Evolutionary conservation across 2,329 filamentous ascomycete genomes (phyloP).

Genomic region (Verticillium isaacii): DNA sequence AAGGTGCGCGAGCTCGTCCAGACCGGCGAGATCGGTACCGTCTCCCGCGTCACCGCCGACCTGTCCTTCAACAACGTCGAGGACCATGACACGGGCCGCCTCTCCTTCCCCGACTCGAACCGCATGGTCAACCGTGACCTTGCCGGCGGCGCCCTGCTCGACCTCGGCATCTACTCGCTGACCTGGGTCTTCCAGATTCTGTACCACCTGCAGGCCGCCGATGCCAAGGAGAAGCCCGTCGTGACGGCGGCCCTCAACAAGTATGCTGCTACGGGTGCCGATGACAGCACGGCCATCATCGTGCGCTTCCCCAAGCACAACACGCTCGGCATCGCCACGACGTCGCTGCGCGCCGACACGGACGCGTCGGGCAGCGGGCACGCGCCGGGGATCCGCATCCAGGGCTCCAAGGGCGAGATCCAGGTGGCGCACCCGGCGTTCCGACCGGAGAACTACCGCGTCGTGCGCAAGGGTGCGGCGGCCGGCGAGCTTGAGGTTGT

Average conservation of each 20-base stretch:
- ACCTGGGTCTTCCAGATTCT: constrained; percentile 90
- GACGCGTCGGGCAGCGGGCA: constrained; percentile 51
- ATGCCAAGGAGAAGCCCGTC: constrained; percentile 60
- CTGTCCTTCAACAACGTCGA: constrained; percentile 59
- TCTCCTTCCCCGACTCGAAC: constrained; percentile 56
- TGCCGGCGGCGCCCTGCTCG: constrained; percentile 76
- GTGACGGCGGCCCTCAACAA: constrained; percentile 67
- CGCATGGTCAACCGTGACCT: constrained; percentile 80
- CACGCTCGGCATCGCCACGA: constrained; percentile 69
- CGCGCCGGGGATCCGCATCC: constrained; percentile 69
- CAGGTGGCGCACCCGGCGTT: constrained; percentile 71
- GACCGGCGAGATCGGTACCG: constrained; percentile 51
- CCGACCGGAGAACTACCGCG: constrained; percentile 59
- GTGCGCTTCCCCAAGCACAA: constrained; percentile 67
- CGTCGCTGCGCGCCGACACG: constrained; percentile 56
- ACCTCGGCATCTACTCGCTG: constrained; percentile 82
- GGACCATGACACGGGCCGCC: constrained; percentile 40
- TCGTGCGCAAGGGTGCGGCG: constrained; percentile 50
- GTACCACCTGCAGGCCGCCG: constrained; percentile 71
- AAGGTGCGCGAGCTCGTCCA: constrained; percentile 63
- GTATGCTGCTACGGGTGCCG: constrained; percentile 65
- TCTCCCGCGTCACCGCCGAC: constrained; percentile 56
- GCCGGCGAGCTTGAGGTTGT: constrained; percentile 44
- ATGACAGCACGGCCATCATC: constrained; percentile 75
- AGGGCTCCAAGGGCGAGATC: constrained; percentile 77